These are phyloP conservation scores for Chamaecyparis obtusa DNA, from an alignment of 75 land plant genomes.

Conservation along the genomic window DNA sequence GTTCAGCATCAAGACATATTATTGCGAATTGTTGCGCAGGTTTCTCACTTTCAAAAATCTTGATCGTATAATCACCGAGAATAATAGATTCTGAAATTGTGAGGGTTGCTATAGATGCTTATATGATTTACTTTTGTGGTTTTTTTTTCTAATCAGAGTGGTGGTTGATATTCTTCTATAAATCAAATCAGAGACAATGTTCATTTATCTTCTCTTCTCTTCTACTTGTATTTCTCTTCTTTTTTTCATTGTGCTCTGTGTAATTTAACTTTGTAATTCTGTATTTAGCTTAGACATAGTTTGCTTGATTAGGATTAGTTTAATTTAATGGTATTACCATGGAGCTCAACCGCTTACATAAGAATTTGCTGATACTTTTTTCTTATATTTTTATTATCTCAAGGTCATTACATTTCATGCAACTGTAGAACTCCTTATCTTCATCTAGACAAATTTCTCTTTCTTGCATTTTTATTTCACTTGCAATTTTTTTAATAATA, in stretches of 20 bases:
- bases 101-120: background rate
- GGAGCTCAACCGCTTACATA: background rate
- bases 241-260: background rate
- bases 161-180: background rate
- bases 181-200: background rate
- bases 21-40: constrained; percentile 64
- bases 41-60: constrained; percentile 10
- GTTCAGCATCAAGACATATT: constrained; percentile 82
- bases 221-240: background rate
- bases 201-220: background rate
- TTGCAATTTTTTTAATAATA: too few relatives aligned
- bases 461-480: too few relatives aligned
- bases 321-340: background rate
- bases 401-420: too few relatives aligned
- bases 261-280: background rate
- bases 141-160: background rate
- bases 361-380: background rate
- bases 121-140: background rate
- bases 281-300: background rate
- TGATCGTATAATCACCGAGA: background rate
- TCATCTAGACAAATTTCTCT: too few relatives aligned
- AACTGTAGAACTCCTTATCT: too few relatives aligned
- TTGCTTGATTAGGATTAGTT: background rate
- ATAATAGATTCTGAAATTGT: background rate
- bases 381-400: too few relatives aligned